phyloP scores from a whole-genome alignment of 352 stramenopile species.

The Pythium aphanidermatum region DNA sequence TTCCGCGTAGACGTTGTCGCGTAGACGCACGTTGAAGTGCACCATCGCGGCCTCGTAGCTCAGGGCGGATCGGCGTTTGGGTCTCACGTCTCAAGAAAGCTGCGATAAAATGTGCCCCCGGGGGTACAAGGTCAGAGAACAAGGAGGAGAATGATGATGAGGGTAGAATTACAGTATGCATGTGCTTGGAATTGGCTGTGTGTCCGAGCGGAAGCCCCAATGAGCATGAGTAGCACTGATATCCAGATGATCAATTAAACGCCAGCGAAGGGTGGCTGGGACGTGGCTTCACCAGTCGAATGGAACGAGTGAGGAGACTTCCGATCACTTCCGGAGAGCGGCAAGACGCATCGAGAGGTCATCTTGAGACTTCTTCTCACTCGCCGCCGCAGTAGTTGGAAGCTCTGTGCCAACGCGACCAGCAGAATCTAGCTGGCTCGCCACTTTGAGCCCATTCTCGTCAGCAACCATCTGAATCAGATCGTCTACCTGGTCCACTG shows the following conservation, averaged over 20 bases:
- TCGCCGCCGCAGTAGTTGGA: slow-evolving; percentile 50
- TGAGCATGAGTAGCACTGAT: too few relatives aligned
- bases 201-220: too few relatives aligned
- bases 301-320: neutral
- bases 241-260: too few relatives aligned
- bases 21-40: slow-evolving; percentile 67
- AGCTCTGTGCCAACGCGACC: slow-evolving; percentile 81
- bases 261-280: too few relatives aligned
- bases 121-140: too few relatives aligned
- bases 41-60: slow-evolving; percentile 36
- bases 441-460: slow-evolving; percentile 95
- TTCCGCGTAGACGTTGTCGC: slow-evolving; percentile 82
- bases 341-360: slow-evolving; percentile 79
- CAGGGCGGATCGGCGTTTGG: too few relatives aligned
- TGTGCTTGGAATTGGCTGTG: too few relatives aligned
- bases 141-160: too few relatives aligned
- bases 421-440: slow-evolving; percentile 90
- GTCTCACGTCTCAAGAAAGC: too few relatives aligned
- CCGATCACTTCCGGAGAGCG: slow-evolving; percentile 72
- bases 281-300: neutral
- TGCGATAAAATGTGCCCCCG: too few relatives aligned
- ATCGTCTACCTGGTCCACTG: slow-evolving; percentile 96
- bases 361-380: slow-evolving; percentile 79
- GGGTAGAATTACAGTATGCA: too few relatives aligned
- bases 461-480: slow-evolving; percentile 98